Base-by-base conservation (phyloP, 768 basidiomycete species). In the Clitopilus hobsonii region DNA sequence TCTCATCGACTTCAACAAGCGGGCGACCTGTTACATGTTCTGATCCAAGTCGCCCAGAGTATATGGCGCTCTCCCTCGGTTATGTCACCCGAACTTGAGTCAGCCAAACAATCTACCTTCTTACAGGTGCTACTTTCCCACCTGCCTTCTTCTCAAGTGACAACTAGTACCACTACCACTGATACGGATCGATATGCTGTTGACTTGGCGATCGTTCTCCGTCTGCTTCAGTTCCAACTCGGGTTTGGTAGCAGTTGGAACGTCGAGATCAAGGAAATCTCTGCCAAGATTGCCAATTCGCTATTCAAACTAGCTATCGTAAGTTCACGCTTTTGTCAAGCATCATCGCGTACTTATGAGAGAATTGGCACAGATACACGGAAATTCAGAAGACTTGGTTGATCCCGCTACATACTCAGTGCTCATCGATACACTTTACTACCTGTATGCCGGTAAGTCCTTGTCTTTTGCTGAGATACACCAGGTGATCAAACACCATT, bases 391-490 rank as follows among this genome's bases (percentile, higher is more conserved):
- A 38, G 70, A 75, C 51, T 67, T 45, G 3, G 41, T 82, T 7
- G 82, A 88, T 61, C 66, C 80, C 1, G 74, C 84, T 38, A 72
- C 80, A 45, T 91, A 84, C 68, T 78, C 86, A 0, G 65, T 91
- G 38, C 69, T 91, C 27, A 67, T 90, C 22, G 90, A 93, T 70
- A 91, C 90, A 2, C 69, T 89, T 0, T 82, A 83, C 60, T 88
- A 85, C 63, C 68, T 89, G 6, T 74, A 88, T 26, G 91, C 92
- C 63, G 90, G 90, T 89, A 61, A 55, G 78, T 63, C 27, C 25
- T 36, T 6, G 49, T 22, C 22, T 45, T 18, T 36, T 28, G 8
- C 23, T 38, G 8, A 3, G 14, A 22, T 8, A 13, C 28, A 16
- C 3, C 28, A 29, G 20, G 18, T 49, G 30, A 27, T 50, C 20